Evolutionary conservation across 805 yeast species (phyloP).

Genomic region (Sugiyamaella boreocaroliniensis): DNA sequence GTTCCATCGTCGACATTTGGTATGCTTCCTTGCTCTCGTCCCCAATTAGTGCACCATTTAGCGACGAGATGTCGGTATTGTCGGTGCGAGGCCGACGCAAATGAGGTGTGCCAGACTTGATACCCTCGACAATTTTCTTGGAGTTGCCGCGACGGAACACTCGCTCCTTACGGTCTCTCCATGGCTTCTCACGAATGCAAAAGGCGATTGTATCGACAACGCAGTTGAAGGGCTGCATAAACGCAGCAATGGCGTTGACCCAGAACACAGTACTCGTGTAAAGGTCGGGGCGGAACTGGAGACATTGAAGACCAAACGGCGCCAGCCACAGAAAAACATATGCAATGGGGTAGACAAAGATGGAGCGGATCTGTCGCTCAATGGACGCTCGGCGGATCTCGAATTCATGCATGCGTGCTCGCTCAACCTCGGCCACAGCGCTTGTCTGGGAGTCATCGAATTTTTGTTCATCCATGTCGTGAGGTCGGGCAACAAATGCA

Average conservation of each 20-base stretch:
- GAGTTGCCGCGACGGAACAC: constrained; percentile 11
- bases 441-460: constrained; percentile 1
- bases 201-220: constrained; percentile 71
- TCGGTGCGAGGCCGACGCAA: not conserved
- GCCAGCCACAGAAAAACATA: constrained; percentile 76
- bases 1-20: too few species aligned
- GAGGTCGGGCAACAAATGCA: constrained; percentile 10
- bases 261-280: constrained; percentile 50
- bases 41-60: not conserved
- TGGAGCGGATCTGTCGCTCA: constrained; percentile 68
- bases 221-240: constrained; percentile 75
- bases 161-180: constrained; percentile 13
- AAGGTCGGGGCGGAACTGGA: constrained; percentile 46
- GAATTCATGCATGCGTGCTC: constrained; percentile 54
- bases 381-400: constrained; percentile 58
- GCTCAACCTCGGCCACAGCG: constrained; percentile 37
- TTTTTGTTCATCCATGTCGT: not conserved
- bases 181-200: constrained; percentile 51
- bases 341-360: constrained; percentile 79
- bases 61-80: constrained; percentile 1
- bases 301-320: constrained; percentile 62
- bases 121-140: not conserved
- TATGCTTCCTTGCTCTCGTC: not conserved
- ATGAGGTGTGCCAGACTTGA: not conserved
- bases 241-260: constrained; percentile 62